Conservation (phyloP, 345 rosid genomes). For the Citrus australasica region DNA sequence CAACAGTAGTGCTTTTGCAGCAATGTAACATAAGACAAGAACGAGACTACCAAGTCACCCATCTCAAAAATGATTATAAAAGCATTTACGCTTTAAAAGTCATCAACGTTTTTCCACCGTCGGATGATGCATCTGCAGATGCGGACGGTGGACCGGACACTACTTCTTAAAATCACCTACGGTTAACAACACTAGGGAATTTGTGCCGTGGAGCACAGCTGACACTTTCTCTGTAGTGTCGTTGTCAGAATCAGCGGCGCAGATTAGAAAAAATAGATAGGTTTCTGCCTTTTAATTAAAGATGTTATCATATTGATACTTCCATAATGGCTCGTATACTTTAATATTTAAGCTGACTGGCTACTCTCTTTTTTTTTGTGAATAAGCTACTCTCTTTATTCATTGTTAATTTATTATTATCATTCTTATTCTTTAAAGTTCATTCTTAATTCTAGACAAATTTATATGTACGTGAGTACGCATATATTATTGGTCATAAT, state of each 20-base stretch:
- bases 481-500: background rate
- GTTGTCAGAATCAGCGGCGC: constrained; percentile 2
- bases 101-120: background rate
- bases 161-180: background rate
- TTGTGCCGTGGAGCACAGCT: background rate
- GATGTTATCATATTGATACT: background rate
- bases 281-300: background rate
- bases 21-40: too few relatives aligned
- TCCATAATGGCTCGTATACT: background rate
- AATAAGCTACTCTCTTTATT: too few relatives aligned
- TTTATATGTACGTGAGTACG: background rate
- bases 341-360: background rate
- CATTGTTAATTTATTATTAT: background rate
- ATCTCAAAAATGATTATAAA: too few relatives aligned
- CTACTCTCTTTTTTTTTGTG: background rate
- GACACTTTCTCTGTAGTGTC: background rate
- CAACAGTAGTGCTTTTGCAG: too few relatives aligned
- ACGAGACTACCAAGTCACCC: too few relatives aligned
- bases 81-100: too few relatives aligned
- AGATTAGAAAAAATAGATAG: background rate
- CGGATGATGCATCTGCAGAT: background rate
- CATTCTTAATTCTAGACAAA: too few relatives aligned
- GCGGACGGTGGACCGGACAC: background rate
- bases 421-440: background rate
- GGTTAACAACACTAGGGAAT: background rate